Evolutionary conservation across 768 basidiomycete genomes (phyloP), one percentile per base, ranked within the genome.

Genomic region (Lactifluus volemus): DNA sequence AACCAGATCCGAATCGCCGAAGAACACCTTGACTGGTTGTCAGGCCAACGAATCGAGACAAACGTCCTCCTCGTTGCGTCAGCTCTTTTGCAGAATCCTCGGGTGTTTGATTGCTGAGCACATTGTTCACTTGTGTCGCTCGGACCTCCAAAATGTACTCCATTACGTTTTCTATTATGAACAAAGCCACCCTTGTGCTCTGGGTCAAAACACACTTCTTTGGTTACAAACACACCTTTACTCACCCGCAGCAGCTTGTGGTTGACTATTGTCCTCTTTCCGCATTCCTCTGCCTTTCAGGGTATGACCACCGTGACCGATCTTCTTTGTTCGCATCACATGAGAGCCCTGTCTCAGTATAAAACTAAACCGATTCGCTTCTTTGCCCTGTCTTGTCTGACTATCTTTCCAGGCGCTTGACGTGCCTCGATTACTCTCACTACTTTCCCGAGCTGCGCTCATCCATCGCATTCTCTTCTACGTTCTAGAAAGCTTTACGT

Each of bases 381-480:
- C 30, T 15, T 36, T 48, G 4, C 19, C 45, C 19, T 9, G 47
- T 8, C 30, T 52, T 34, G 12, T 42, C 45, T 14, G 2, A 32
- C 61, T 12, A 53, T n/a, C 55, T n/a, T 39, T 25, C 41, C 45
- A 8, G 57, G 61, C 32, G 7, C 61, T 63, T 12, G 61, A 63
- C 47, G 61, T 63, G 48, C 61, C 51, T 53, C 14, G 41, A 34
- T 34, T 29, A 17, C 30, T 32, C 39, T 53, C 4, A n/a, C 17
- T 36, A n/a, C 39, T 48, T 49, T 38, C 47, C 39, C 14, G 61
- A 63, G 61, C 61, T 63, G 61, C 52, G 61, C 61, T 63, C 61
- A 30, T 39, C 30, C 7, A 21, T 25, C 25, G 0, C 38, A 47
- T 17, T 49, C 45, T 55, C 21, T 44, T 48, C 29, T 29, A 29